Evolutionary conservation across 1,139 yeast genomes (phyloP), one percentile per base, ranked within the genome.

Genomic region (Yamadazyma siamensis): DNA sequence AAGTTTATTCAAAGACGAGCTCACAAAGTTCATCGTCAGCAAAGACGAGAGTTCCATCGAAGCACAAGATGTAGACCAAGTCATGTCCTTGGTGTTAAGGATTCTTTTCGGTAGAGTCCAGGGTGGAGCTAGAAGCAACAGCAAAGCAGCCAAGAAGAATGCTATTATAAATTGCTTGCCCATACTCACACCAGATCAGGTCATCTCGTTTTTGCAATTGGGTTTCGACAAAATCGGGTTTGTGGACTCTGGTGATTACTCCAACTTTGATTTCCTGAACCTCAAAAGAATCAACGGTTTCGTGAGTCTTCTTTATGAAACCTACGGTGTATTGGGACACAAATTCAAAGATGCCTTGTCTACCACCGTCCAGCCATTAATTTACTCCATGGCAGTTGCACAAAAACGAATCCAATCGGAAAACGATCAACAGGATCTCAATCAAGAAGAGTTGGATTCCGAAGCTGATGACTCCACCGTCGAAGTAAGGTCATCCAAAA

Each of bases 21-120:
- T 89, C 21, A 64, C 85, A 19, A 75, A 72, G 21, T 69, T 91
- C 27, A 61, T 86, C 21, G 61, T 74, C 5, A 42, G 43, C 20
- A 77, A 70, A n/a, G 64, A 72, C n/a, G 68, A 68, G 6, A 61
- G 75, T 3, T 57, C 61, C 2, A 67, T 88, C 30, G 88, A 83
- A 42, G 67, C 64, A 10, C 66, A 65, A 6, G 96, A 89, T 50
- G 62, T 72, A 13, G 61, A 55, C 1, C 54, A 43, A 0, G 66
- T 91, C 5, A 74, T 88, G 73, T 94, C 94, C 1, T 53, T 85
- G 27, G 72, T 88, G 4, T 57, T 89, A 28, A 65, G 96, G 40
- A 81, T 94, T 16, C 60, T 94, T 21, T 91, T 82, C 56, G 98
- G 98, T 5, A 71, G 94, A 41, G 87, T 88, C 7, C 95, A 86